Evolutionary conservation across 2,329 filamentous ascomycete species (phyloP).

Genomic region (Cordyceps javanica): DNA sequence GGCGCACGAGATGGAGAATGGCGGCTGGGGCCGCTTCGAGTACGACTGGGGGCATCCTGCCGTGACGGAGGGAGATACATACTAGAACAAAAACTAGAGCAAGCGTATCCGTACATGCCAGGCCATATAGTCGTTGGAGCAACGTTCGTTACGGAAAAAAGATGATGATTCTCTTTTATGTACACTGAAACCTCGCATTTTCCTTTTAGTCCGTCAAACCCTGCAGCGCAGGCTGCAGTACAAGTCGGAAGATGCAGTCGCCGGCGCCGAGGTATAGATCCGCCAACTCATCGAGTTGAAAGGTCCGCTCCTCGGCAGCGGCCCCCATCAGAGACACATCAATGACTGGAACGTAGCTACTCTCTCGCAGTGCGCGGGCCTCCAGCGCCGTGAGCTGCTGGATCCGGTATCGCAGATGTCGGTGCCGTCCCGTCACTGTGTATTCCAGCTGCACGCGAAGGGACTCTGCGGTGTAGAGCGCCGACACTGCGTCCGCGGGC

Average conservation of each 20-base stretch:
- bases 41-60: constrained; percentile 36
- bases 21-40: constrained; percentile 50
- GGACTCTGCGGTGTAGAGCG: background rate
- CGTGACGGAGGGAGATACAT: constrained; percentile 26
- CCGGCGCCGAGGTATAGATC: background rate
- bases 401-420: background rate
- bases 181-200: too few species aligned
- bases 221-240: background rate
- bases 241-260: background rate
- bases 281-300: background rate
- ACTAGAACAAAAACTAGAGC: too few species aligned
- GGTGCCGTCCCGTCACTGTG: background rate
- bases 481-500: background rate
- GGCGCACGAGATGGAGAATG: constrained; percentile 42
- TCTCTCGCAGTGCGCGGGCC: background rate
- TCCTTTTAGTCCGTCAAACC: too few species aligned
- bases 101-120: too few species aligned
- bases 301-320: background rate
- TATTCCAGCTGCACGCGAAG: constrained; percentile 2
- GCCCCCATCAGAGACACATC: background rate
- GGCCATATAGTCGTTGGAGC: too few species aligned
- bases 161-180: too few species aligned
- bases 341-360: background rate
- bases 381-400: background rate
- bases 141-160: too few species aligned